A percentile compares a stretch with the other conserved stretches of the same genome.
These are phyloP conservation scores for Phaeomoniella chlamydospora DNA, from an alignment of 2,329 filamentous ascomycete species.

Conservation along the genomic window DNA sequence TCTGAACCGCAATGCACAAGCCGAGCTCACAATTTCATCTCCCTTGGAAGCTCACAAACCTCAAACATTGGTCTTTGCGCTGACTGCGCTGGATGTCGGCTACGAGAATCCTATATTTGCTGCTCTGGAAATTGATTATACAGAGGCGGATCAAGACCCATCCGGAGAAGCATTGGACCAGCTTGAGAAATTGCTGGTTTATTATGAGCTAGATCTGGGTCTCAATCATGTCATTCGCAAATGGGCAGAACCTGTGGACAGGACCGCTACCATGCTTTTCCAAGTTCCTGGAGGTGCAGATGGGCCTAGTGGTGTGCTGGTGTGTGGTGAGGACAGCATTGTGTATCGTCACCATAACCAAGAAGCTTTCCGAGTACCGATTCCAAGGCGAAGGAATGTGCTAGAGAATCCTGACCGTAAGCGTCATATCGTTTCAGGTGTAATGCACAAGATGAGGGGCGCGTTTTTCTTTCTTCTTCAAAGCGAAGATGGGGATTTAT, in stretches of 20 bases:
- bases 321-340: slow-evolving; percentile 87
- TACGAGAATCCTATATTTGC: slow-evolving; percentile 97
- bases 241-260: slow-evolving; percentile 89
- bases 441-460: slow-evolving; percentile 95
- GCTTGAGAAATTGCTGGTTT: slow-evolving; percentile 80
- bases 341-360: slow-evolving; percentile 97
- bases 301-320: slow-evolving; percentile 85
- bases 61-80: slow-evolving; percentile 74
- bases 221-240: slow-evolving; percentile 94
- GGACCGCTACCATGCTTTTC: slow-evolving; percentile 78
- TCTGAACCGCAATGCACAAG: slow-evolving; percentile 85
- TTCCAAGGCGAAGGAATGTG: slow-evolving; percentile 72
- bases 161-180: slow-evolving; percentile 70
- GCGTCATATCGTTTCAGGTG: slow-evolving; percentile 71
- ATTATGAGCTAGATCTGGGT: slow-evolving; percentile 93
- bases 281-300: slow-evolving; percentile 90
- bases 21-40: slow-evolving; percentile 90
- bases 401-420: slow-evolving; percentile 89
- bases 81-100: slow-evolving; percentile 82
- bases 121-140: slow-evolving; percentile 84
- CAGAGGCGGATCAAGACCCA: slow-evolving; percentile 79
- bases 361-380: slow-evolving; percentile 72
- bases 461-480: slow-evolving; percentile 97
- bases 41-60: slow-evolving; percentile 92
- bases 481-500: slow-evolving; percentile 93